A percentile compares a stretch with the other conserved stretches of the same genome.
These are phyloP conservation scores for Bruguiera gymnorhiza DNA, from an alignment of 345 rosid species.

Conservation along the genomic window DNA sequence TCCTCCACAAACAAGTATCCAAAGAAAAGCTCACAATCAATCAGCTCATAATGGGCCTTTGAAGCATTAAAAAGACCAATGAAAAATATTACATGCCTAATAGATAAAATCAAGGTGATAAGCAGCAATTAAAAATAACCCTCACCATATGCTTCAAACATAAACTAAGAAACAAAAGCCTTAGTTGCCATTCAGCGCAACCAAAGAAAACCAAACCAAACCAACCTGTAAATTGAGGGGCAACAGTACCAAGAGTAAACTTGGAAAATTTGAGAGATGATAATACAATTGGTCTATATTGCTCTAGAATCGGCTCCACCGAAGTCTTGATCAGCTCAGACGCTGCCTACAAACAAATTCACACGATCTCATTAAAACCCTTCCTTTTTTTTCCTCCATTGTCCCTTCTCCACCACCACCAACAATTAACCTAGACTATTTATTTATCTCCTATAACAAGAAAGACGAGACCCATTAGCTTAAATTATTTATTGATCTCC, in stretches of 20 bases:
- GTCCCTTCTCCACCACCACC: not conserved
- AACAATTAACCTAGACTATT: not conserved
- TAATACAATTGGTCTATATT: slow-evolving; percentile 83
- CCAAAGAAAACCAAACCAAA: slow-evolving; percentile 12
- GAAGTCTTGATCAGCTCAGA: slow-evolving; percentile 84
- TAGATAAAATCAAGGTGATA: not conserved
- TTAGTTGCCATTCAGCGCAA: not conserved
- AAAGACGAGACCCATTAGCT: not conserved
- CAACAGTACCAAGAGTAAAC: slow-evolving; percentile 96
- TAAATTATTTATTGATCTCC: not conserved
- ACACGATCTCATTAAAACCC: no score
- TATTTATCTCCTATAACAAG: not conserved
- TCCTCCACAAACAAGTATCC: not conserved
- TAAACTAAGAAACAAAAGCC: not conserved
- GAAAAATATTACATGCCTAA: not conserved
- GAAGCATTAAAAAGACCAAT: not conserved
- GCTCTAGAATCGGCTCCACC: slow-evolving; percentile 91
- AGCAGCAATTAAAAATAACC: not conserved
- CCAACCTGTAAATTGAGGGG: slow-evolving; percentile 98
- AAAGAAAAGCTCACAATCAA: not conserved
- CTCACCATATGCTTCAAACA: not conserved
- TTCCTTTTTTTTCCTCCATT: no score
- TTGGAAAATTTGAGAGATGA: slow-evolving; percentile 88
- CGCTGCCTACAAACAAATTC: slow-evolving; percentile 63
- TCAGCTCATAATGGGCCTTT: not conserved